Evolutionary conservation across 257 asterid species (phyloP).

Genomic region (Schizonepeta tenuifolia): DNA sequence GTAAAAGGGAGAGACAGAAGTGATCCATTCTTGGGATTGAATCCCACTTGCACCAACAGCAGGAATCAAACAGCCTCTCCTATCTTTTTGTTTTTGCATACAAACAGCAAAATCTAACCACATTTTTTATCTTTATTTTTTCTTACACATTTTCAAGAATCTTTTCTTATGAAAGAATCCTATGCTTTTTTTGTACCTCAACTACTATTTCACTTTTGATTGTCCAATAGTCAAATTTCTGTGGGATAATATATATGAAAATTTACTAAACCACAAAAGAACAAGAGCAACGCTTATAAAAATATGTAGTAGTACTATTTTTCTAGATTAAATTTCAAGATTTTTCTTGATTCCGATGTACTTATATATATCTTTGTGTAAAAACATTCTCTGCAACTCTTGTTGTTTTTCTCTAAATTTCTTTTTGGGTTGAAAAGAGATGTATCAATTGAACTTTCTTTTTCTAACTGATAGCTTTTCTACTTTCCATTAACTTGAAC

Average conservation of each 20-base stretch:
- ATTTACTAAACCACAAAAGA: background rate
- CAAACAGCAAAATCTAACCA: slow-evolving; percentile 26
- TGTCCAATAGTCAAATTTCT: background rate
- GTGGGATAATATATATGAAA: background rate
- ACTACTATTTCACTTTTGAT: slow-evolving; percentile 3
- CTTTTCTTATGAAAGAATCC: slow-evolving; percentile 32
- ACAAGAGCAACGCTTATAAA: background rate
- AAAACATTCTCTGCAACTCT: slow-evolving; percentile 33
- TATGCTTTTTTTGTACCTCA: slow-evolving; percentile 29
- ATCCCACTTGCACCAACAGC: slow-evolving; percentile 24
- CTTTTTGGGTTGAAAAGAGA: slow-evolving; percentile 1
- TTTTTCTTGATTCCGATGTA: slow-evolving; percentile 26
- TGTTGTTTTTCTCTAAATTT: background rate
- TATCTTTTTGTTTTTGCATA: slow-evolving; percentile 26
- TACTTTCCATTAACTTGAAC: slow-evolving; percentile 30
- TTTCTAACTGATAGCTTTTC: background rate
- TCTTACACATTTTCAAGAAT: slow-evolving; percentile 27
- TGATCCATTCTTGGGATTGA: slow-evolving; percentile 33
- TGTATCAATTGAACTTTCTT: slow-evolving; percentile 17
- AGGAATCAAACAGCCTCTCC: slow-evolving; percentile 31
- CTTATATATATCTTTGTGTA: slow-evolving; percentile 16
- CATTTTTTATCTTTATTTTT: background rate
- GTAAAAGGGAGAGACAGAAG: slow-evolving; percentile 18
- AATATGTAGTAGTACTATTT: background rate
- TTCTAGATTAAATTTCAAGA: slow-evolving; percentile 10